Evolutionary conservation across 2,329 filamentous ascomycete species (phyloP).

Genomic region (Neofusicoccum ribis): DNA sequence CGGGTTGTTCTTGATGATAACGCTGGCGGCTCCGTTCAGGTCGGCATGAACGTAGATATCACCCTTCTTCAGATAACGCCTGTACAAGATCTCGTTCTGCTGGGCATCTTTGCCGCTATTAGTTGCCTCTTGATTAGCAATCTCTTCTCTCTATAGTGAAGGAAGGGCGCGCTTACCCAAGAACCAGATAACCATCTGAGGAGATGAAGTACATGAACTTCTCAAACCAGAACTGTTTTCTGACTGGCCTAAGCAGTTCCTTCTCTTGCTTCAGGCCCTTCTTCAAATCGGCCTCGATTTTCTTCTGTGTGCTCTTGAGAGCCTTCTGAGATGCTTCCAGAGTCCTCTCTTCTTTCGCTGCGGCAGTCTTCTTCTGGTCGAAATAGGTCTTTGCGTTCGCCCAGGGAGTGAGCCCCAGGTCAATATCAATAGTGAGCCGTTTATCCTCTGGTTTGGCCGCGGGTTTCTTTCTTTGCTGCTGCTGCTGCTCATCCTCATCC

Average conservation of each 20-base stretch:
- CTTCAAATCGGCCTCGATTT: constrained; percentile 81
- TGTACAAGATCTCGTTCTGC: constrained; percentile 92
- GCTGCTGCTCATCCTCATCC: constrained; percentile 50
- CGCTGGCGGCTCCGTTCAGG: constrained; percentile 76
- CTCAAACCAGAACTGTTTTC: constrained; percentile 91
- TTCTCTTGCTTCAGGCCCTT: constrained; percentile 91
- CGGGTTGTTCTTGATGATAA: constrained; percentile 87
- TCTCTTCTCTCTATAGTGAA: neutral
- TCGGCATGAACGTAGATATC: constrained; percentile 93
- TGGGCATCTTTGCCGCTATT: constrained; percentile 72
- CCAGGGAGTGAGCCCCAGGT: constrained; percentile 80
- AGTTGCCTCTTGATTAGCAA: neutral
- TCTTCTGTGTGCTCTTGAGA: constrained; percentile 85
- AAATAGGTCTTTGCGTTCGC: constrained; percentile 91
- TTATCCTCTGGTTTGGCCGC: constrained; percentile 35
- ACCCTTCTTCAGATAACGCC: constrained; percentile 79
- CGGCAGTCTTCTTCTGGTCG: constrained; percentile 80
- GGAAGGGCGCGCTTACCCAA: constrained; percentile 51
- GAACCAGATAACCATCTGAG: constrained; percentile 88
- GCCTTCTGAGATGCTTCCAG: constrained; percentile 77
- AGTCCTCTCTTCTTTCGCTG: constrained; percentile 85
- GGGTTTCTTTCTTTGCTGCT: constrained; percentile 19
- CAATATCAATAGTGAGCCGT: constrained; percentile 74
- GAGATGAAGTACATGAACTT: constrained; percentile 97
- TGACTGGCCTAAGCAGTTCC: constrained; percentile 76